phyloP scores from a whole-genome alignment of 2,329 filamentous ascomycete genomes.

The Stemphylium lycopersici region DNA sequence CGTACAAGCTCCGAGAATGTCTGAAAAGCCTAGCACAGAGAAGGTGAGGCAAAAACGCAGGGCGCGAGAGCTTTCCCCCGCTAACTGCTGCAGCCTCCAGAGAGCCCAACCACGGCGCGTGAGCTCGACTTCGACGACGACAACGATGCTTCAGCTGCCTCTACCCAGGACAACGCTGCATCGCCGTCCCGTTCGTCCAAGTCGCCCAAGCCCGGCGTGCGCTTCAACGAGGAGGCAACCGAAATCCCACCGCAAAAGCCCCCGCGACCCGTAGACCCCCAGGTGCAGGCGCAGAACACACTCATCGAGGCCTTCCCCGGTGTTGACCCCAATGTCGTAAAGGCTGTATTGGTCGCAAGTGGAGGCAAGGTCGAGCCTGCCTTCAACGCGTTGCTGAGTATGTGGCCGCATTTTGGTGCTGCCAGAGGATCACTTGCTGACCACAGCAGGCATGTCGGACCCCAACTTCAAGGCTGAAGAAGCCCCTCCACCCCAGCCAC shows the following conservation, averaged over 20 bases:
- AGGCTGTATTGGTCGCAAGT: conserved; percentile 85
- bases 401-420: conserved; percentile 27
- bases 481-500: conserved; percentile 75
- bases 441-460: conserved; percentile 58
- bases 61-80: background rate
- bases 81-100: conserved; percentile 24
- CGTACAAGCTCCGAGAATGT: conserved; percentile 14
- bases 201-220: conserved; percentile 53
- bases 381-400: conserved; percentile 91
- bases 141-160: conserved; percentile 51
- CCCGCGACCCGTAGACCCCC: conserved; percentile 78
- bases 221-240: conserved; percentile 53
- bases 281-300: conserved; percentile 84
- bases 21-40: conserved; percentile 25
- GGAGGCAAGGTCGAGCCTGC: conserved; percentile 87
- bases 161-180: conserved; percentile 29
- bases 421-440: conserved; percentile 16
- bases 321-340: conserved; percentile 81
- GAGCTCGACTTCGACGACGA: conserved; percentile 65
- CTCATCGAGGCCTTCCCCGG: conserved; percentile 92
- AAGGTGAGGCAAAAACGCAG: conserved; percentile 12
- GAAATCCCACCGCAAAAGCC: conserved; percentile 75
- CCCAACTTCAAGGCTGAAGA: conserved; percentile 58
- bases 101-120: conserved; percentile 59
- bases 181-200: conserved; percentile 48